Evolutionary conservation across 768 basidiomycete species (phyloP).

Genomic region (Terana coerulea): DNA sequence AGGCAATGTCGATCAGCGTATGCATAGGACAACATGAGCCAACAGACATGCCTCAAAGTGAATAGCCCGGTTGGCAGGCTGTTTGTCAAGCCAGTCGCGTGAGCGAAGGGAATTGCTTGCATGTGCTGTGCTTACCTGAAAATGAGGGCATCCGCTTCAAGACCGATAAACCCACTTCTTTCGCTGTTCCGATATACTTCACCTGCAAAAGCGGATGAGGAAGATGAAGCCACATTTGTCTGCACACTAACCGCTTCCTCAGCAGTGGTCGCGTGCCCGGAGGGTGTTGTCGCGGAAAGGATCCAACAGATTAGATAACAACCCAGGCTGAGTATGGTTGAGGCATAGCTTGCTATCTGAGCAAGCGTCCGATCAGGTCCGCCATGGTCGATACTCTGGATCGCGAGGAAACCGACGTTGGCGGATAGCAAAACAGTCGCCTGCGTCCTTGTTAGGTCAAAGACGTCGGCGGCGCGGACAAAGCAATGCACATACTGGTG

Average conservation of each 20-base stretch:
- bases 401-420: slow-evolving; percentile 58
- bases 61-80: slow-evolving; percentile 5
- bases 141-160: slow-evolving; percentile 18
- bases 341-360: slow-evolving; percentile 42
- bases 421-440: slow-evolving; percentile 55
- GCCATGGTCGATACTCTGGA: slow-evolving; percentile 40
- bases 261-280: slow-evolving; percentile 27
- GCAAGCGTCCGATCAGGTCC: slow-evolving; percentile 19
- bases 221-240: not conserved
- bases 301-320: slow-evolving; percentile 41
- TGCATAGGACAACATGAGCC: slow-evolving; percentile 22
- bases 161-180: slow-evolving; percentile 22
- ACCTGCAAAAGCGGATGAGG: slow-evolving; percentile 1
- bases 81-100: not conserved
- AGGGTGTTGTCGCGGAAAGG: slow-evolving; percentile 40
- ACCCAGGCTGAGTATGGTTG: slow-evolving; percentile 38
- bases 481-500: slow-evolving; percentile 36
- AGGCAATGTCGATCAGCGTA: slow-evolving; percentile 14
- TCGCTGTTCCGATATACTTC: slow-evolving; percentile 19
- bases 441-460: slow-evolving; percentile 25
- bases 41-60: slow-evolving; percentile 27
- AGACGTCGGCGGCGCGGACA: not conserved
- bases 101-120: no score
- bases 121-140: slow-evolving; percentile 3
- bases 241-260: slow-evolving; percentile 36